Evolutionary conservation across 202 grass and related monocot species (phyloP).

Genomic region (Zoysia matrella): DNA sequence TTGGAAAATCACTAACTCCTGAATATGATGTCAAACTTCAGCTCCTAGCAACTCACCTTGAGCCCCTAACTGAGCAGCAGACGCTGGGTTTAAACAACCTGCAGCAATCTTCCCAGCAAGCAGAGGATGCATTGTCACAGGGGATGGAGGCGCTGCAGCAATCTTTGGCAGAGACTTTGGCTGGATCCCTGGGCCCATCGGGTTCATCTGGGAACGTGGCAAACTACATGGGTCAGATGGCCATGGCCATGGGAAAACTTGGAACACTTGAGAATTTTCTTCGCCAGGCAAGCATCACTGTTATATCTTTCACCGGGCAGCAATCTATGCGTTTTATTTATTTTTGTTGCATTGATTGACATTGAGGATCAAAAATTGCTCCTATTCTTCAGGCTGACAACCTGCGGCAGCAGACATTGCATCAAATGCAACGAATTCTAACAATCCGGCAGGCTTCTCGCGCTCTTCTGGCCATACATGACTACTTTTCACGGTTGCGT

Average conservation of each 20-base stretch:
- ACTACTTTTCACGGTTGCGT: no score
- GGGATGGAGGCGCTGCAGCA: constrained; percentile 52
- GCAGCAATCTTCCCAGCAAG: constrained; percentile 80
- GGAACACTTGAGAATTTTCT: constrained; percentile 72
- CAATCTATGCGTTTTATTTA: neutral
- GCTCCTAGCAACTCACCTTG: constrained; percentile 20
- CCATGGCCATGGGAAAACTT: no score
- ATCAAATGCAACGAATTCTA: neutral
- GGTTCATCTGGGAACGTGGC: constrained; percentile 55
- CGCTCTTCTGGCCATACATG: no score
- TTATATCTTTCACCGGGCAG: neutral
- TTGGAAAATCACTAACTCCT: constrained; percentile 35
- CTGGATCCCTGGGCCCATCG: constrained; percentile 66
- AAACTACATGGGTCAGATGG: no score
- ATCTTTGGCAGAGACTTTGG: constrained; percentile 80
- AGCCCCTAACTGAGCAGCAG: constrained; percentile 78
- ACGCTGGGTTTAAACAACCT: constrained; percentile 61
- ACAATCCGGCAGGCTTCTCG: no score
- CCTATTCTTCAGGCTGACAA: constrained; percentile 67
- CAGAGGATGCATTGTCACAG: no score
- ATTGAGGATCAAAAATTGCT: neutral
- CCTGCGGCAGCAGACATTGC: constrained; percentile 69
- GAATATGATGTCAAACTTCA: neutral
- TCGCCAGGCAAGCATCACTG: constrained; percentile 56
- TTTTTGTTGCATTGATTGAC: neutral